Evolutionary conservation across 2,329 filamentous ascomycete species (phyloP), one percentile per base, ranked within the genome.

Genomic region (Monosporascus sp.): DNA sequence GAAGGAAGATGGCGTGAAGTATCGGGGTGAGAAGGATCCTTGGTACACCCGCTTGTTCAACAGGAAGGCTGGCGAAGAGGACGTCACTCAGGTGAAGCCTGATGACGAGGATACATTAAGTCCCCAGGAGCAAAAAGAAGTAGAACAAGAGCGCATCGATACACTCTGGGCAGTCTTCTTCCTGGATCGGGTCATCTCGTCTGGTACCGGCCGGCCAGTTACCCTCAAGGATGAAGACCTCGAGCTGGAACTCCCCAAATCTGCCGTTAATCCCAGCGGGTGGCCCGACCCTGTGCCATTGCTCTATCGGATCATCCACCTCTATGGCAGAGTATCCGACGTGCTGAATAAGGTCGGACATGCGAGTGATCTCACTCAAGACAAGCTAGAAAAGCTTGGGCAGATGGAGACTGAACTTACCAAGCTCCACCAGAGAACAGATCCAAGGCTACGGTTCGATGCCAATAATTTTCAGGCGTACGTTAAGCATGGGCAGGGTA

Each of bases 121-220:
- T 53, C 74, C 70, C 1, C 67, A 72, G 50, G 84, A 85, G 62
- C 82, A 80, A 68, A 79, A 74, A 57, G 86, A 82, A 62, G 81
- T 89, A 3, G 90, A 95, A 61, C 84, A 90, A 57, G 90, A 95
- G 65, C 82, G 89, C 17, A 85, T 90, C 44, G 89, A 96, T 62
- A 93, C 90, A 0, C 91, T 96, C 60, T 96, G 90, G 90, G 86
- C 89, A 4, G 87, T 96, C 11, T 95, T 95, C 68, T 86, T 95
- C 58, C 79, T 96, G 1, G 90, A 96, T 63, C 81, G 90, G 20
- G 86, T 93, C 56, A 93, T 96, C 25, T 95, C 90, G 0, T 93
- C 89, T 0, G 90, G 90, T 0, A 94, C 90, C 0, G 91, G 91
- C 9, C 80, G 90, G 17, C 87, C 90, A 1, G 90, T 93, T 11